Base-by-base conservation (phyloP, 257 asterid species). In the Przewalskia tangutica region DNA sequence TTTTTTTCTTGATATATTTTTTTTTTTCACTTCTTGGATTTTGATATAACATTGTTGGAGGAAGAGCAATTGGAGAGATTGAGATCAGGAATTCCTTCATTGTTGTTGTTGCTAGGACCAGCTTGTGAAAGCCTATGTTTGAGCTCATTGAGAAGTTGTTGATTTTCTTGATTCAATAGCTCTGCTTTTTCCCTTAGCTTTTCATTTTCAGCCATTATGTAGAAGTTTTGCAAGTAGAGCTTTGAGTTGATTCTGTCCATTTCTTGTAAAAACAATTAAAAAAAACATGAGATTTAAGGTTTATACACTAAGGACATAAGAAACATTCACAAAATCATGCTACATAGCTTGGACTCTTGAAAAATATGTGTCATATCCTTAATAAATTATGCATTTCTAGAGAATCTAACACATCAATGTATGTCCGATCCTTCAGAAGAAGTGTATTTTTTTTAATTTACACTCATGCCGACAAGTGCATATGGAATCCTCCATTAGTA, bases 181-280 rank as follows among this genome's bases (percentile, higher is more conserved):
- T 95, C 98, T 0, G 95, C 97, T 63, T 87, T 87, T 83, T 87
- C 93, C 90, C 97, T 87, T 75, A 95, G 92, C 92, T 90, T 79
- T 71, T 93, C 97, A 18, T 95, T 95, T 56, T 95, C 93, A 48
- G 90, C 90, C 91, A 91, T 90, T 71, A 95, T 92, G 91, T 84
- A 88, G 87, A 86, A 87, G 89, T 95, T 95, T 84, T 93, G 93
- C 85, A 92, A 3, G 82, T 85, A 91, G 70, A 95, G 87, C 87
- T 93, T 90, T 23, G 97, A 88, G 92, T 95, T 93, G 36, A 89
- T n/a, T 81, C 90, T 85, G 32, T 95, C 97, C 98, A 95, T 92
- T 76, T 75, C 80, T 75, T 46, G 1, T 48, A 27, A 27, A 27
- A 27, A 75, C 4, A 23, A n/a, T n/a, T n/a, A n/a, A 10, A 64